Conservation (phyloP, 306 rosid genomes). For the Vicia sativa region DNA sequence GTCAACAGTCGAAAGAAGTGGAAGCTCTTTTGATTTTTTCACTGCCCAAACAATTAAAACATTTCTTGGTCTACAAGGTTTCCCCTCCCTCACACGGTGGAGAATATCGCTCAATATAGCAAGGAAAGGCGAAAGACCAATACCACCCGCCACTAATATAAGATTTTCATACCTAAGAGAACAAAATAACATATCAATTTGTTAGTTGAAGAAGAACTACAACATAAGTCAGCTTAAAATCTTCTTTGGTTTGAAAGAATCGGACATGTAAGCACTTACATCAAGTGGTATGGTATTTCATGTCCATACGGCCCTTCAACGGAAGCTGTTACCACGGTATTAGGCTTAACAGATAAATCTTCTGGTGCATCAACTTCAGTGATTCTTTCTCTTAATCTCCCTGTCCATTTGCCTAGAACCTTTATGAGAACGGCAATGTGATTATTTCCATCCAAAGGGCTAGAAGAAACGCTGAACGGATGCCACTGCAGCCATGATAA, state of each 20-base stretch:
- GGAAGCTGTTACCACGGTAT: slow-evolving; percentile 57
- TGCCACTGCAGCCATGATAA: slow-evolving; percentile 95
- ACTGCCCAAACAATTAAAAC: slow-evolving; percentile 84
- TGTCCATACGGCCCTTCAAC: slow-evolving; percentile 98
- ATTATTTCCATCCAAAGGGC: slow-evolving; percentile 87
- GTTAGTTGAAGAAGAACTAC: slow-evolving; percentile 28
- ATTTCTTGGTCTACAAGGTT: slow-evolving; percentile 66
- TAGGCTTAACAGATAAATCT: slow-evolving; percentile 39
- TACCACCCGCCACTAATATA: slow-evolving; percentile 91
- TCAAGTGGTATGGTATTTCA: slow-evolving; percentile 80
- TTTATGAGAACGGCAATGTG: slow-evolving; percentile 80
- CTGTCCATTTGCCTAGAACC: slow-evolving; percentile 93
- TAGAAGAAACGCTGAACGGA: slow-evolving; percentile 94
- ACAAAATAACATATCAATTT: slow-evolving; percentile 31
- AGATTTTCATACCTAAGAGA: slow-evolving; percentile 81
- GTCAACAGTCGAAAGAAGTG: slow-evolving; percentile 74
- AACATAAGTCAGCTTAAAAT: no score
- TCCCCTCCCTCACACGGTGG: slow-evolving; percentile 74
- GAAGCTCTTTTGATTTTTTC: slow-evolving; percentile 72
- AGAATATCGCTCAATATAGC: slow-evolving; percentile 89
- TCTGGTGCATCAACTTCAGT: slow-evolving; percentile 42
- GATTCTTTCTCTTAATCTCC: slow-evolving; percentile 51
- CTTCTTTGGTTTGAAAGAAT: no score
- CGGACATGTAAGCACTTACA: slow-evolving; percentile 54
- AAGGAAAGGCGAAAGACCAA: slow-evolving; percentile 91